These are phyloP conservation scores for Penicillium lividum DNA, from an alignment of 495 filamentous ascomycete genomes.

Conservation along the genomic window DNA sequence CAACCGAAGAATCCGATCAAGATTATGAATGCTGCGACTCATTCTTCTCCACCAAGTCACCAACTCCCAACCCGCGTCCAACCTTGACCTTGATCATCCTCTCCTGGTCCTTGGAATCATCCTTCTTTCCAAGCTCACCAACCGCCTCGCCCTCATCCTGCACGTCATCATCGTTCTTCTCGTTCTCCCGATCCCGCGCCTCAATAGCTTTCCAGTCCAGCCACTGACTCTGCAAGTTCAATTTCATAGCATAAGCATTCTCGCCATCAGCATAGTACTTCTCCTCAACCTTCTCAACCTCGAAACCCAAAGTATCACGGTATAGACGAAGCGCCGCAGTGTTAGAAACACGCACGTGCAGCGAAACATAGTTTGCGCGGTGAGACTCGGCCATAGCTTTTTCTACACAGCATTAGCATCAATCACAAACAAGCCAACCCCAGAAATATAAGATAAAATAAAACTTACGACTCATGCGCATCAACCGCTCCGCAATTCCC, in stretches of 20 bases:
- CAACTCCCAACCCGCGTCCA: conserved; percentile 76
- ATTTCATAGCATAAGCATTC: conserved; percentile 92
- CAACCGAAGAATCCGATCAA: not conserved
- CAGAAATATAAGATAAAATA: conserved; percentile 9
- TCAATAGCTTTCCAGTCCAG: conserved; percentile 47
- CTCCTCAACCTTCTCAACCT: conserved; percentile 81
- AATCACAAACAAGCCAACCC: not conserved
- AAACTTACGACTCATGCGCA: conserved; percentile 89
- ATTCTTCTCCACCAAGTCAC: conserved; percentile 81
- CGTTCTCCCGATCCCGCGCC: conserved; percentile 42
- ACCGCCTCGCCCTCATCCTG: conserved; percentile 47
- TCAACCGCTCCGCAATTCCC: conserved; percentile 93
- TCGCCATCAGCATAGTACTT: conserved; percentile 99
- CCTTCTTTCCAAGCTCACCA: conserved; percentile 52
- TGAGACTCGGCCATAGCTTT: conserved; percentile 95
- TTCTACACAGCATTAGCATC: conserved; percentile 52
- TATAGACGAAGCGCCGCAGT: conserved; percentile 87
- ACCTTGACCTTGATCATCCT: conserved; percentile 72
- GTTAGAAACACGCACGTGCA: conserved; percentile 95
- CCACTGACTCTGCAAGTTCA: conserved; percentile 70
- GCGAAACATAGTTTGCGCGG: conserved; percentile 85
- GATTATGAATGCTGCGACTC: conserved; percentile 41
- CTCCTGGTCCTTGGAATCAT: conserved; percentile 45
- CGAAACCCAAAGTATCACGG: conserved; percentile 89
- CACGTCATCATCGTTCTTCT: conserved; percentile 38